A percentile compares a stretch with the other conserved stretches of the same genome.
These are phyloP conservation scores for Leishmania braziliensis DNA, from an alignment of 208 protist genomes.

Conservation along the genomic window DNA sequence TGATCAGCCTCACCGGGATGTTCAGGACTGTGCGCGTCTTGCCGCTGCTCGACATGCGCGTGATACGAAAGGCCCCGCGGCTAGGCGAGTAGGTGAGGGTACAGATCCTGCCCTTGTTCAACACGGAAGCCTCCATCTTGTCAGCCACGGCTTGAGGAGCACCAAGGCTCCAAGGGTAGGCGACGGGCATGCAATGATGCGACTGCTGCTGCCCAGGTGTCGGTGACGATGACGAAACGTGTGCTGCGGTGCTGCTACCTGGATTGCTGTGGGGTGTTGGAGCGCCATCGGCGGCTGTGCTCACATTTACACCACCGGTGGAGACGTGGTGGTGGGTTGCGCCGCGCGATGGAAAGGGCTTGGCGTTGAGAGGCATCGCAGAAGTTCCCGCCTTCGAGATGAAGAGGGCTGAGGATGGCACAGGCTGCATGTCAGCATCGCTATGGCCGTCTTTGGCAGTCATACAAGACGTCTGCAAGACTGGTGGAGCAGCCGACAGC, in stretches of 20 bases:
- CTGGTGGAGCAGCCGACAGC: not conserved
- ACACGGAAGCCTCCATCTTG: conserved; percentile 22
- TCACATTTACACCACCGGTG: not conserved
- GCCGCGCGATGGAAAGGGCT: not conserved
- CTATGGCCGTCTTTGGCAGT: not conserved
- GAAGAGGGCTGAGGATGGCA: not conserved
- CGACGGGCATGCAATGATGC: not conserved
- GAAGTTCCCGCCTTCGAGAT: not conserved
- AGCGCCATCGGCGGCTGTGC: not conserved
- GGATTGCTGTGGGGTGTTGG: no score
- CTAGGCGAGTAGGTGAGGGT: conserved; percentile 34
- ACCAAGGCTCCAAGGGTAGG: not conserved
- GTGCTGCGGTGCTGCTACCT: not conserved
- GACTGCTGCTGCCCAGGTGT: not conserved
- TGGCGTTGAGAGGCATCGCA: not conserved
- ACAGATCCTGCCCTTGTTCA: conserved; percentile 34
- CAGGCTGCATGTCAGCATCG: not conserved
- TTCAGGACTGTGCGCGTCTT: conserved; percentile 46
- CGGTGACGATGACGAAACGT: not conserved
- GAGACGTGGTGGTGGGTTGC: not conserved
- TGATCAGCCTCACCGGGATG: conserved; percentile 46
- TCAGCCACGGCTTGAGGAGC: not conserved
- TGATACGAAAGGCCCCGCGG: conserved; percentile 32
- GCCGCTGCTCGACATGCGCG: conserved; percentile 21
- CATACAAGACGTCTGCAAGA: not conserved